Evolutionary conservation across 1,284 basidiomycete genomes (phyloP).

Genomic region (Trichosporon inkin): DNA sequence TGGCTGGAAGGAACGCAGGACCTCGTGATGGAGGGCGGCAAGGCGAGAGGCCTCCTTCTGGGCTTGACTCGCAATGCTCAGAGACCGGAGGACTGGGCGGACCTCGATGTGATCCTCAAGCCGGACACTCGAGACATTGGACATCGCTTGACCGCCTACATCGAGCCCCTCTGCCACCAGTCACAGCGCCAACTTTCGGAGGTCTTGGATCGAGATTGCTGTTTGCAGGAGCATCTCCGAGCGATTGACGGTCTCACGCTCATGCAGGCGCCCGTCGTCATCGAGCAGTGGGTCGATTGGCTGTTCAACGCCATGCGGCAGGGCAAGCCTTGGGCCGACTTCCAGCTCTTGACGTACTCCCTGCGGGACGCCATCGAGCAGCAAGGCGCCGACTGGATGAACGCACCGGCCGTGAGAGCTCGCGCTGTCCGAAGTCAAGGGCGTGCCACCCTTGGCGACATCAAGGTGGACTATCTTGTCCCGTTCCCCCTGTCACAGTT

Average conservation of each 20-base stretch:
- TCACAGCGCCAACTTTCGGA: constrained; percentile 59
- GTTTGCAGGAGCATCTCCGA: constrained; percentile 63
- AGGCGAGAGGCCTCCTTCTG: constrained; percentile 68
- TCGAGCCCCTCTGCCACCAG: constrained; percentile 60
- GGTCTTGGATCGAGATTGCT: constrained; percentile 66
- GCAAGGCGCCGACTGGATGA: constrained; percentile 58
- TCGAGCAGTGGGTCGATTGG: constrained; percentile 60
- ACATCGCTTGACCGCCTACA: constrained; percentile 50
- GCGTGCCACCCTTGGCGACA: constrained; percentile 56
- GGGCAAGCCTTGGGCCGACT: constrained; percentile 68
- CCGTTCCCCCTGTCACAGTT: constrained; percentile 78
- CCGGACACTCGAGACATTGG: constrained; percentile 50
- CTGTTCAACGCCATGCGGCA: constrained; percentile 64
- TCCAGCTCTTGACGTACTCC: constrained; percentile 74
- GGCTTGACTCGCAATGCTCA: constrained; percentile 32
- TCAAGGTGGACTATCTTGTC: constrained; percentile 66
- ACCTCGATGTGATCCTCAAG: constrained; percentile 13
- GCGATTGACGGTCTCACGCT: constrained; percentile 69
- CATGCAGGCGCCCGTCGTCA: constrained; percentile 68
- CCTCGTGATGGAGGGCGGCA: constrained; percentile 66
- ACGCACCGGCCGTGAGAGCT: constrained; percentile 67
- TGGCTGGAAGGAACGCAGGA: constrained; percentile 50
- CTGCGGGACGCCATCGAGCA: constrained; percentile 65
- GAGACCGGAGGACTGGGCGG: constrained; percentile 33
- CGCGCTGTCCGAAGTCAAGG: constrained; percentile 56